Percentiles rank a stretch among this genome's conserved stretches.
These are phyloP conservation scores for Sphagnum contortum DNA, from an alignment of 225 moss, liverwort and hornwort species.

Conservation along the genomic window DNA sequence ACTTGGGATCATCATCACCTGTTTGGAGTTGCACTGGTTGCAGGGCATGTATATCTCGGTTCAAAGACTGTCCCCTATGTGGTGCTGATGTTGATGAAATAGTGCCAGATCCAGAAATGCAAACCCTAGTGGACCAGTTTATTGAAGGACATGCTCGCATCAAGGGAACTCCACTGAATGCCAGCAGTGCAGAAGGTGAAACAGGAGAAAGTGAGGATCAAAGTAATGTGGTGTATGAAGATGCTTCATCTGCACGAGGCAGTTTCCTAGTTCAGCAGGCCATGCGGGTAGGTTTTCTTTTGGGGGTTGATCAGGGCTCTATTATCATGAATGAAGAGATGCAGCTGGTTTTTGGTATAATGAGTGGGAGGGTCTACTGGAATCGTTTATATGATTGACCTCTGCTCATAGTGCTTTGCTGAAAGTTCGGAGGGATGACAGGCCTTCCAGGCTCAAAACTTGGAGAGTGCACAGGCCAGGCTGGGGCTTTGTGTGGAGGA, in stretches of 20 bases:
- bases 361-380: too few relatives aligned
- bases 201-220: slow-evolving; percentile 20
- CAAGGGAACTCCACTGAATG: slow-evolving; percentile 39
- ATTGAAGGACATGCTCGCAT: slow-evolving; percentile 84
- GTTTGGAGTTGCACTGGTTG: slow-evolving; percentile 1
- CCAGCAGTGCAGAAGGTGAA: slow-evolving; percentile 15
- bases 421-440: slow-evolving; percentile 11
- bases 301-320: too few relatives aligned
- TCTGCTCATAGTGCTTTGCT: too few relatives aligned
- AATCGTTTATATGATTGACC: background rate
- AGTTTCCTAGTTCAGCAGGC: slow-evolving; percentile 94
- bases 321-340: too few relatives aligned
- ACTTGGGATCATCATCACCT: background rate
- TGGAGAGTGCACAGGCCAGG: slow-evolving; percentile 89
- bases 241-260: slow-evolving; percentile 74
- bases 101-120: slow-evolving; percentile 64
- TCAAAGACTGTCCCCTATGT: slow-evolving; percentile 89
- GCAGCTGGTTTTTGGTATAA: too few relatives aligned
- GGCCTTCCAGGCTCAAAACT: slow-evolving; percentile 90
- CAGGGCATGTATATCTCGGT: slow-evolving; percentile 90
- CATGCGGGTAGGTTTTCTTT: slow-evolving; percentile 57
- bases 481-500: slow-evolving; percentile 73
- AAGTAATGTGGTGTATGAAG: slow-evolving; percentile 53
- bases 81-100: slow-evolving; percentile 76
- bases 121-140: slow-evolving; percentile 75